phyloP scores from a whole-genome alignment of 2,329 filamentous ascomycete genomes.

The Pseudogymnoascus sp. region DNA sequence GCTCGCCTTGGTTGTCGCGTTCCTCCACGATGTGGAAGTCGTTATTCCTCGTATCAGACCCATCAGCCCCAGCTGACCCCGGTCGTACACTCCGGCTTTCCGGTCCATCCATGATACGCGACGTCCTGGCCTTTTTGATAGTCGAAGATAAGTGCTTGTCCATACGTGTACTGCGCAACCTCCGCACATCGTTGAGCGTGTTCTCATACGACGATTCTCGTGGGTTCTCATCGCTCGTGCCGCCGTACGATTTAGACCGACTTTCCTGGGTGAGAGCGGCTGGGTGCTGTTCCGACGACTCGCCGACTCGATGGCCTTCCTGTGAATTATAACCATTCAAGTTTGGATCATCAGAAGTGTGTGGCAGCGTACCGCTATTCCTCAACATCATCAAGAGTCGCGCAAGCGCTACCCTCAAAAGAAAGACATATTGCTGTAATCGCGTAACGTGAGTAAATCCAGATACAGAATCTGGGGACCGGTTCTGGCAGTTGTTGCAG shows the following conservation, averaged over 20 bases:
- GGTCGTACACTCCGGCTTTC: slow-evolving; percentile 61
- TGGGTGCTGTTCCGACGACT: slow-evolving; percentile 37
- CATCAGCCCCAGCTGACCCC: slow-evolving; percentile 61
- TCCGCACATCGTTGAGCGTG: slow-evolving; percentile 88
- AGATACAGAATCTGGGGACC: slow-evolving; percentile 45
- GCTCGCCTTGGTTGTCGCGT: slow-evolving; percentile 59
- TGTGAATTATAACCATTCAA: slow-evolving; percentile 58
- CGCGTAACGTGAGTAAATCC: slow-evolving; percentile 73
- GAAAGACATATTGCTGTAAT: slow-evolving; percentile 87
- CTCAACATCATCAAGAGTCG: slow-evolving; percentile 80
- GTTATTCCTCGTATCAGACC: slow-evolving; percentile 43
- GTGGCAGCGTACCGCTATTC: slow-evolving; percentile 71
- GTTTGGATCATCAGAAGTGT: slow-evolving; percentile 65
- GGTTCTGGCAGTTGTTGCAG: slow-evolving; percentile 60
- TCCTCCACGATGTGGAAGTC: slow-evolving; percentile 78
- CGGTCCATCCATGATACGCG: slow-evolving; percentile 84
- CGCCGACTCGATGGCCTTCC: slow-evolving; percentile 51
- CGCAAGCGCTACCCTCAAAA: slow-evolving; percentile 85
- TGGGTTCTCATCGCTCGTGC: slow-evolving; percentile 50
- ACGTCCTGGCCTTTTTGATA: slow-evolving; percentile 81
- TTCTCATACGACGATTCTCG: slow-evolving; percentile 80
- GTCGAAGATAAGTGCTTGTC: slow-evolving; percentile 92
- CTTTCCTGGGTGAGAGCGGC: slow-evolving; percentile 55
- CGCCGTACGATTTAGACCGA: slow-evolving; percentile 67
- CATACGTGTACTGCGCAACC: slow-evolving; percentile 83